Conservation (phyloP, 805 yeast species). For the Vanderwaltozyma polyspora region DNA sequence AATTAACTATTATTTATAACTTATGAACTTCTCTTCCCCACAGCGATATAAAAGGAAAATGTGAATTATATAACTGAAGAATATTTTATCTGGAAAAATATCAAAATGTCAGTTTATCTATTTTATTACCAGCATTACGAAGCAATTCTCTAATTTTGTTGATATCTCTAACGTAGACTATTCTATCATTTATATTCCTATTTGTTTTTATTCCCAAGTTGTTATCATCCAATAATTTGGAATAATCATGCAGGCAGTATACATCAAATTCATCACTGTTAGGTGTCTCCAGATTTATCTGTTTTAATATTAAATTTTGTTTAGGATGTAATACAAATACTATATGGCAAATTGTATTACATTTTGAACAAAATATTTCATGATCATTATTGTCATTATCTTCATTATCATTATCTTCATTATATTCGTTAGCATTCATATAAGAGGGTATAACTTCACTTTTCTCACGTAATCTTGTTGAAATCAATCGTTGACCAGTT, state of each 20-base stretch:
- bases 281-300: not conserved
- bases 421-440: not conserved
- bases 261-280: constrained; percentile 3
- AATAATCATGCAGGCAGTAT: constrained; percentile 9
- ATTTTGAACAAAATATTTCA: constrained; percentile 25
- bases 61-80: too few relatives aligned
- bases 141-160: constrained; percentile 10
- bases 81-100: too few relatives aligned
- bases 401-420: constrained; percentile 1
- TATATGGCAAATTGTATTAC: constrained; percentile 31
- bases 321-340: constrained; percentile 22
- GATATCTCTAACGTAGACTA: constrained; percentile 11
- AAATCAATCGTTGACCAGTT: not conserved
- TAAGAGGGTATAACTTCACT: not conserved
- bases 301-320: not conserved
- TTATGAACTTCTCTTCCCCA: too few relatives aligned
- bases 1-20: too few relatives aligned
- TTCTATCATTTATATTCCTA: not conserved
- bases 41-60: too few relatives aligned
- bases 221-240: not conserved
- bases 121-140: constrained; percentile 5
- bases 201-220: not conserved
- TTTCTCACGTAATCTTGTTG: not conserved
- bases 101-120: too few relatives aligned
- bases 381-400: constrained; percentile 18